phyloP scores from a whole-genome alignment of 352 stramenopile genomes.

The Globisporangium nagaii region DNA sequence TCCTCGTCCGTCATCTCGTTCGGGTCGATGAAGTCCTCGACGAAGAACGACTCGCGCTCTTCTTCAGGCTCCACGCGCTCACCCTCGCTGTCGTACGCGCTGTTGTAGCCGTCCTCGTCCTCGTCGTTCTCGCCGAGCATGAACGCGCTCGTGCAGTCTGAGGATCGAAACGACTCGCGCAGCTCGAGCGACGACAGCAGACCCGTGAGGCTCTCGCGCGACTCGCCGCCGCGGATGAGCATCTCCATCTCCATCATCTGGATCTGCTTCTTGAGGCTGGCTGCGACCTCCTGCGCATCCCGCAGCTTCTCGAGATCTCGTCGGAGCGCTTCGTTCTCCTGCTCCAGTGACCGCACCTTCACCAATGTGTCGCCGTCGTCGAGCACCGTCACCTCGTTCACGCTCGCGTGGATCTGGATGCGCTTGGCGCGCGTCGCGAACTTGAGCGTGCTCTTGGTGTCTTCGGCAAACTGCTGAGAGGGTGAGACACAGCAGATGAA shows the following conservation, averaged over 20 bases:
- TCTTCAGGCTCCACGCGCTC: slow-evolving; percentile 27
- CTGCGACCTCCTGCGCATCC: slow-evolving; percentile 25
- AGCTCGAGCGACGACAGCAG: slow-evolving; percentile 15
- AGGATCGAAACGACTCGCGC: slow-evolving; percentile 6
- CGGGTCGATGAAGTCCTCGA: slow-evolving; percentile 10
- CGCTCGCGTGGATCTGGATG: slow-evolving; percentile 17
- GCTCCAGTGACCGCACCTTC: slow-evolving; percentile 30
- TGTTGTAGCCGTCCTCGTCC: not conserved
- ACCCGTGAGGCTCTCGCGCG: slow-evolving; percentile 10
- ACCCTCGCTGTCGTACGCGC: slow-evolving; percentile 2
- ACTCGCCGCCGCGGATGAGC: slow-evolving; percentile 9
- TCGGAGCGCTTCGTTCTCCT: slow-evolving; percentile 37
- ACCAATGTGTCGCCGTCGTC: too few species aligned
- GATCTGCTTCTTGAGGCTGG: slow-evolving; percentile 26
- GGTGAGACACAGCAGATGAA: slow-evolving; percentile 17
- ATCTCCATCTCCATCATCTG: slow-evolving; percentile 22
- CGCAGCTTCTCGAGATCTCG: slow-evolving; percentile 29
- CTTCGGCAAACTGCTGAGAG: slow-evolving; percentile 1
- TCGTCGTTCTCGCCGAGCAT: not conserved
- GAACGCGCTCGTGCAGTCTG: slow-evolving; percentile 4
- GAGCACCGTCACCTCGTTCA: slow-evolving; percentile 55
- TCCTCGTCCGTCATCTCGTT: slow-evolving; percentile 22
- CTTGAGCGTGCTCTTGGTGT: slow-evolving; percentile 10
- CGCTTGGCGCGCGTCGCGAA: slow-evolving; percentile 9
- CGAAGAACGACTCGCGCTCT: slow-evolving; percentile 21